Conservation (phyloP, 75 land plant species). For the Cryptomeria japonica region DNA sequence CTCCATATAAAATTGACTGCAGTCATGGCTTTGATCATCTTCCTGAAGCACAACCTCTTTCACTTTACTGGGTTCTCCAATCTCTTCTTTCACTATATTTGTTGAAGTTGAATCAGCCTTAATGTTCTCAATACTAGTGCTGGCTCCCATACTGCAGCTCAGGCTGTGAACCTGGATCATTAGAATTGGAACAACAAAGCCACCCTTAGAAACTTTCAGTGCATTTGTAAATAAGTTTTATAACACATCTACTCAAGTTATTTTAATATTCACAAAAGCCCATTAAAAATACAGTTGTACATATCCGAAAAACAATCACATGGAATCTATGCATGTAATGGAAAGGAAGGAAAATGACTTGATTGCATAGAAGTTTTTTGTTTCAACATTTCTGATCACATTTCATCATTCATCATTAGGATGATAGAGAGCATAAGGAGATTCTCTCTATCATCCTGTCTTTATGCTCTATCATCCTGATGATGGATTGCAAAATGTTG, state of each 20-base stretch:
- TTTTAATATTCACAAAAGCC: neutral
- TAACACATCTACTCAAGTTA: neutral
- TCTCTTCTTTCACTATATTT: neutral
- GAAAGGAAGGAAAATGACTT: neutral
- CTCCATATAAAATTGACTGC: neutral
- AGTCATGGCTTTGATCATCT: neutral
- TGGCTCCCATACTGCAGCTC: neutral
- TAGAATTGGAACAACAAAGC: neutral
- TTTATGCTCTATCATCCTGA: too few relatives aligned
- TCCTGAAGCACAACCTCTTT: neutral
- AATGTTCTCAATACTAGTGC: neutral
- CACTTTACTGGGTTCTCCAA: neutral
- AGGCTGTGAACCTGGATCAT: neutral
- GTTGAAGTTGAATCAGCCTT: neutral
- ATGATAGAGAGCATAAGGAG: too few relatives aligned
- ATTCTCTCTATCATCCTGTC: too few relatives aligned
- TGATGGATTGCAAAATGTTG: too few relatives aligned
- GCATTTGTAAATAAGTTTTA: neutral
- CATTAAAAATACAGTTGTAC: neutral
- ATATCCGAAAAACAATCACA: neutral
- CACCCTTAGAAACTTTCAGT: neutral
- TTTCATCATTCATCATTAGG: too few relatives aligned
- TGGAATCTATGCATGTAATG: neutral
- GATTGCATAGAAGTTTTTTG: too few relatives aligned
- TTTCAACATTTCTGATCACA: too few relatives aligned